Evolutionary conservation across 495 filamentous ascomycete species (phyloP).

Genomic region (Penicillium daleae): DNA sequence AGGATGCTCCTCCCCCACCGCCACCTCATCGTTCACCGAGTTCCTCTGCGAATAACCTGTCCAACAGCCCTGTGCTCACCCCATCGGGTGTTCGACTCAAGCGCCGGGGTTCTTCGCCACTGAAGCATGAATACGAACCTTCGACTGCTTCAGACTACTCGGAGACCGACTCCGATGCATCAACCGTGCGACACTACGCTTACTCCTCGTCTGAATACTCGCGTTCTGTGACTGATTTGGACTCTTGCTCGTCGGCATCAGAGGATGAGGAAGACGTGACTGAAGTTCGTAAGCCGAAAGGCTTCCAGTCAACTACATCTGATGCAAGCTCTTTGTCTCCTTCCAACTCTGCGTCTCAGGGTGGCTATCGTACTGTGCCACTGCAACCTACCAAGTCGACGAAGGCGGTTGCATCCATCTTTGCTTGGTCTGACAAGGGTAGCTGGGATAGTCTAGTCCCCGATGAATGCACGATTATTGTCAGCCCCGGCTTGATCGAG

Average conservation of each 20-base stretch:
- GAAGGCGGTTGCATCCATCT: slow-evolving; percentile 77
- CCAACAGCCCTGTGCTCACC: slow-evolving; percentile 55
- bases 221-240: slow-evolving; percentile 46
- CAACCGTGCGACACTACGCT: slow-evolving; percentile 53
- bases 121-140: slow-evolving; percentile 97
- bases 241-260: slow-evolving; percentile 45
- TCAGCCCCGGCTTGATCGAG: slow-evolving; percentile 85
- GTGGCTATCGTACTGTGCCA: slow-evolving; percentile 61
- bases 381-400: slow-evolving; percentile 56
- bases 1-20: slow-evolving; percentile 51
- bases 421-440: slow-evolving; percentile 81
- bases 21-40: slow-evolving; percentile 56
- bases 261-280: slow-evolving; percentile 56
- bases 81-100: slow-evolving; percentile 48
- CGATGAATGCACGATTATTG: slow-evolving; percentile 75
- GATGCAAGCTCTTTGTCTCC: slow-evolving; percentile 62
- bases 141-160: slow-evolving; percentile 73
- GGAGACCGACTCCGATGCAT: slow-evolving; percentile 51
- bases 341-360: slow-evolving; percentile 78
- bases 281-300: slow-evolving; percentile 25
- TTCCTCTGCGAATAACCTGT: slow-evolving; percentile 44
- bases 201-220: slow-evolving; percentile 52
- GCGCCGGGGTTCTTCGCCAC: slow-evolving; percentile 83
- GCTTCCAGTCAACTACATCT: slow-evolving; percentile 41
- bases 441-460: slow-evolving; percentile 79